A percentile compares a stretch with the other conserved stretches of the same genome.
phyloP scores from a whole-genome alignment of 768 basidiomycete species.

The Tremella yokohamensis region DNA sequence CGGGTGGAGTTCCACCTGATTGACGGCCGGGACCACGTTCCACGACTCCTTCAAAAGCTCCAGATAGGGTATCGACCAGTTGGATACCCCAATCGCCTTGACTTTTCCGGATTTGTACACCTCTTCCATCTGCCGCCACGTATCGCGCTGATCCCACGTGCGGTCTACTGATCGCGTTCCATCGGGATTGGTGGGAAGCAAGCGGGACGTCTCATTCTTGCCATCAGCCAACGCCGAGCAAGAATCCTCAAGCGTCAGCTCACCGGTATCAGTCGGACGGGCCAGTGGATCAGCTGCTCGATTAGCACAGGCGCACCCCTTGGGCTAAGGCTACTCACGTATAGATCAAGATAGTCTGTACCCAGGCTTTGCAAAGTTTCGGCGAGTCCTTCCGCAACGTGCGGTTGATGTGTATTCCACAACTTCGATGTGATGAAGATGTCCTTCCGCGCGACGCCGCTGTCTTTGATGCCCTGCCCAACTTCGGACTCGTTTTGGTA shows the following conservation, averaged over 20 bases:
- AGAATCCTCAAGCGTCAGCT: background rate
- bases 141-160: constrained; percentile 26
- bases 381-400: constrained; percentile 71
- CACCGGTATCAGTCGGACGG: constrained; percentile 22
- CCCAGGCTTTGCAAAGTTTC: constrained; percentile 71
- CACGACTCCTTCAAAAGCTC: constrained; percentile 66
- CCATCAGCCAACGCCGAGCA: background rate
- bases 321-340: constrained; percentile 56
- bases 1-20: constrained; percentile 67
- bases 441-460: constrained; percentile 33
- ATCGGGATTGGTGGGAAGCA: constrained; percentile 25
- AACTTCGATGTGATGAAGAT: constrained; percentile 34
- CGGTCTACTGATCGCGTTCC: constrained; percentile 28
- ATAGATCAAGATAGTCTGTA: constrained; percentile 73
- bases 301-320: background rate
- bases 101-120: constrained; percentile 65
- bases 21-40: constrained; percentile 61
- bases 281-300: constrained; percentile 36
- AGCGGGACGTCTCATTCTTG: constrained; percentile 13
- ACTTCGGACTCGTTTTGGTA: constrained; percentile 68
- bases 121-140: constrained; percentile 40
- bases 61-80: constrained; percentile 62
- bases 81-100: constrained; percentile 75
- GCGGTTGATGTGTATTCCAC: constrained; percentile 28
- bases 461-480: constrained; percentile 35